Evolutionary conservation across 2,329 filamentous ascomycete species (phyloP), one percentile per base, ranked within the genome.

Genomic region (Falciphora oryzae): DNA sequence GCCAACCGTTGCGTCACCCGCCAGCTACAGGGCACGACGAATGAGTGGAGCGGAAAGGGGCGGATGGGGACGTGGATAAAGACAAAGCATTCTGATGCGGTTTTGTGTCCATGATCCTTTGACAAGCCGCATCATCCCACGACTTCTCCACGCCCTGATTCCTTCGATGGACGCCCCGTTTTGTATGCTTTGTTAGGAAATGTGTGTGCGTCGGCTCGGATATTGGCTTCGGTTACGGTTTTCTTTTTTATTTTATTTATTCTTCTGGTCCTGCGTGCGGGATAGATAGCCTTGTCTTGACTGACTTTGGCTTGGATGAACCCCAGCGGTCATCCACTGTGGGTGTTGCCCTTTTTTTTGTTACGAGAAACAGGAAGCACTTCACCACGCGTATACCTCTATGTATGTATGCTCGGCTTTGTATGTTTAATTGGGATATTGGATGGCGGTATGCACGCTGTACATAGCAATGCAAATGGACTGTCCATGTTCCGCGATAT

Each of bases 301-400:
- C 44, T 53, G 44, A 10, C 7, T 18, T 38, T 38, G 35, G 35
- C 35, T 18, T n/a, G 18, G 44, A 53, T 18, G 44, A 10, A 53
- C 44, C 44, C 44, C 14, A 53, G 44, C 44, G 8, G 44, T 53
- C 44, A 22, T 11, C 35, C 14, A 38, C 13, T 38, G 35, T 38
- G 35, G 14, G 3, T 38, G 3, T 38, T 4, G 14, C 14, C 14
- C 4, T 16, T 18, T 38, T 38, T 38, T 38, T 38, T 38, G 3
- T 38, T 38, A 38, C 35, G 35, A 38, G 35, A 16, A 38, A 38
- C 32, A 18, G 35, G 14, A 38, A 14, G 14, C 35, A 4, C 44
- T n/a, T 53, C 44, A 53, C 44, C 44, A 53, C 44, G 44, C 22
- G 44, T n/a, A 53, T 53, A 53, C 44, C 44, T 53, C 44, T 53